Conservation (phyloP, 495 filamentous ascomycete genomes). For the Talaromyces wortmannii region DNA sequence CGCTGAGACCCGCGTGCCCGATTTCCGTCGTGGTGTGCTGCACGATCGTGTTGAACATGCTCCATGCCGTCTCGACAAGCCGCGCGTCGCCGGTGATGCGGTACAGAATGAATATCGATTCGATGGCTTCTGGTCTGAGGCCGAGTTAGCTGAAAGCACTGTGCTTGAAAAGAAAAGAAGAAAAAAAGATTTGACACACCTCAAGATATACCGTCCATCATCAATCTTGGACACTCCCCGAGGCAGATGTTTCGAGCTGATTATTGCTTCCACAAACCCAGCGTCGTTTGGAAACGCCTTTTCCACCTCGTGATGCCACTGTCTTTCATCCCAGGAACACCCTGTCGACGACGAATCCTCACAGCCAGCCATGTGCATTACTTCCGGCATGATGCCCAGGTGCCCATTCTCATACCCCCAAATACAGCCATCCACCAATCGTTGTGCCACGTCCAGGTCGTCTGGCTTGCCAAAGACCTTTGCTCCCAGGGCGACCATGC, state of each 20-base stretch:
- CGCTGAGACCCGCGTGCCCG: constrained; percentile 40
- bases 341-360: constrained; percentile 7
- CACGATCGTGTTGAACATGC: constrained; percentile 51
- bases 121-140: constrained; percentile 47
- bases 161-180: too few species aligned
- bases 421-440: constrained; percentile 74
- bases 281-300: constrained; percentile 1
- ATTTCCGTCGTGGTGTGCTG: constrained; percentile 39
- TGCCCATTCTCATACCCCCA: constrained; percentile 57
- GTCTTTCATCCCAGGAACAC: constrained; percentile 31
- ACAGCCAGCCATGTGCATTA: constrained; percentile 25
- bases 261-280: constrained; percentile 7
- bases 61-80: constrained; percentile 54
- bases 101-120: constrained; percentile 57
- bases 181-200: too few species aligned
- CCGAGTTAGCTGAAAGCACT: too few species aligned
- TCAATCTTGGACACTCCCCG: constrained; percentile 26
- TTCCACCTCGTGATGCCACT: constrained; percentile 24
- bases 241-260: constrained; percentile 22
- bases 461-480: constrained; percentile 58
- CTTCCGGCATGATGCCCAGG: constrained; percentile 38
- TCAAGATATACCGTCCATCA: constrained; percentile 25
- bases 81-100: constrained; percentile 52
- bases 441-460: constrained; percentile 63
- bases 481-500: constrained; percentile 79